Evolutionary conservation across 2,329 filamentous ascomycete species (phyloP), one percentile per base, ranked within the genome.

Genomic region (Xylogone sp.): DNA sequence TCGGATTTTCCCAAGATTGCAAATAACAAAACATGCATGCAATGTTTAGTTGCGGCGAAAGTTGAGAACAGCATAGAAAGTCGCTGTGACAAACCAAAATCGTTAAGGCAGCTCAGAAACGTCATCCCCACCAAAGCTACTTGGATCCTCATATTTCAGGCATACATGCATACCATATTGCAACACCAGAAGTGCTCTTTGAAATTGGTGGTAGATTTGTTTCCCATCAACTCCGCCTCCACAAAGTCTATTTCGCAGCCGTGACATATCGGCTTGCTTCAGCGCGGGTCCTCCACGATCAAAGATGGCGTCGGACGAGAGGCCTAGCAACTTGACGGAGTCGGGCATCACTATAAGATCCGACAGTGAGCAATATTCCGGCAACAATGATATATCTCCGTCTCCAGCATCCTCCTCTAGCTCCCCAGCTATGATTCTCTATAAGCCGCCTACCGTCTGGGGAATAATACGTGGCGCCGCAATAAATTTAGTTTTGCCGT

Each of bases 401-500:
- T 84, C 84, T 46, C 79, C 83, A 2, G 76, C 80, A 1, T 82
- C 83, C 1, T 82, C 83, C 2, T 76, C 77, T 7, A 73, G 72
- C 49, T 86, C 82, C 10, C 79, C 83, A 1, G 86, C 87, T 8
- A 71, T 96, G 62, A 86, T 96, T 45, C 81, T 97, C 45, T 99
- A 97, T 78, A 84, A 84, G 58, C 90, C 92, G 3, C 92, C 94
- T 2, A 95, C 91, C 0, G 64, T 95, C 43, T 96, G 90, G 89
- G 84, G 88, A 9, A 70, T 99, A 56, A 59, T 97, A 50, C 84
- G 93, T 50, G 90, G 94, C 34, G 90, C 91, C 16, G 91, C 92
- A 5, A 99, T 99, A 72, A 99, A 99, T 69, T 76, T 99, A n/a
- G 64, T 99, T 1, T 73, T 99, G 19, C 94, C 94, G 0, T 99